A percentile compares a stretch with the other conserved stretches of the same genome.
Evolutionary conservation across 805 yeast genomes (phyloP).

Genomic region (Lipomyces chichibuensis): DNA sequence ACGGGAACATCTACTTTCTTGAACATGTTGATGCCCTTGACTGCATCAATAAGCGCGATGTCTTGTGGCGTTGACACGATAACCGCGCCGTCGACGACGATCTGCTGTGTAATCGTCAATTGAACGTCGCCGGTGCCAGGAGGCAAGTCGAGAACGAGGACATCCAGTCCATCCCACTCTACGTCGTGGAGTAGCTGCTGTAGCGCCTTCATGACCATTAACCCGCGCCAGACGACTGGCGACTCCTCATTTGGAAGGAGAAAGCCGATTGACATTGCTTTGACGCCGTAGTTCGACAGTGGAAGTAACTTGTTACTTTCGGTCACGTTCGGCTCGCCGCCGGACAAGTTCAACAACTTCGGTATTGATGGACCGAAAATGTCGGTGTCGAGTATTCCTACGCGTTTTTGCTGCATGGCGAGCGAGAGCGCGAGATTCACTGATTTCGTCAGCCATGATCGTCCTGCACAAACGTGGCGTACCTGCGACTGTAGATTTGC

Average conservation of each 20-base stretch:
- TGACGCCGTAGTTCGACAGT: conserved; percentile 69
- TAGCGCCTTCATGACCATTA: conserved; percentile 83
- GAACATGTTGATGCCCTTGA: conserved; percentile 79
- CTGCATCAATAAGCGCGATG: conserved; percentile 76
- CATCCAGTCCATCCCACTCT: conserved; percentile 68
- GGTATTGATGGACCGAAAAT: conserved; percentile 87
- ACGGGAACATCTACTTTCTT: conserved; percentile 70
- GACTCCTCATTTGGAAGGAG: conserved; percentile 65
- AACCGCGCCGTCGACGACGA: conserved; percentile 76
- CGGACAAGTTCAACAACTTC: conserved; percentile 63
- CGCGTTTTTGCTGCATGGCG: conserved; percentile 55
- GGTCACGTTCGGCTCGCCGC: conserved; percentile 61
- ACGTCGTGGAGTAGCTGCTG: conserved; percentile 85
- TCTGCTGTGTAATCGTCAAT: conserved; percentile 75
- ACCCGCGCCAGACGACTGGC: conserved; percentile 83
- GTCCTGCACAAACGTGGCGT: conserved; percentile 2
- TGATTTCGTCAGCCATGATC: conserved; percentile 21
- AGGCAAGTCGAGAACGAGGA: conserved; percentile 79
- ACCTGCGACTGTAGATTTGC: conserved; percentile 69
- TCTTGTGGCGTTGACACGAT: conserved; percentile 88
- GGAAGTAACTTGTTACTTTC: conserved; percentile 56
- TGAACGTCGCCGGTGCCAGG: conserved; percentile 93
- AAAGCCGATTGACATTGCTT: conserved; percentile 90
- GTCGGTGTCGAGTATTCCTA: conserved; percentile 78
- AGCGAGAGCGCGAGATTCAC: conserved; percentile 70